phyloP scores from a whole-genome alignment of 768 basidiomycete genomes.

The Lepiota brunneoincarnata region DNA sequence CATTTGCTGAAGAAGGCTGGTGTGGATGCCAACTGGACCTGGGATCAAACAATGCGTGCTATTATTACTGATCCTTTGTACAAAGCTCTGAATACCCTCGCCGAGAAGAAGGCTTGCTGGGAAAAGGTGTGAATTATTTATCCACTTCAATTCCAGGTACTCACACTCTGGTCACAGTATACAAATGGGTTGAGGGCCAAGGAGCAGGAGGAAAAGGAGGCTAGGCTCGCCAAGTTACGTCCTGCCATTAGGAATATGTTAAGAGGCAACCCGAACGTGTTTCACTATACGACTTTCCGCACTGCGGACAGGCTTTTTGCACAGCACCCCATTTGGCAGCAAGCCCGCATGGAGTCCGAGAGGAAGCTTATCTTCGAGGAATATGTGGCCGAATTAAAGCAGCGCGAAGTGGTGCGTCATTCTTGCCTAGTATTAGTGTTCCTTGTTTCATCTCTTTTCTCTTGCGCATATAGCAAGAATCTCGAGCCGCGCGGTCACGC shows the following conservation, averaged over 20 bases:
- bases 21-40: conserved; percentile 90
- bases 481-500: conserved; percentile 69
- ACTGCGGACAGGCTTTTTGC: conserved; percentile 87
- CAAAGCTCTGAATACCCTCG: conserved; percentile 88
- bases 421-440: neutral
- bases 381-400: conserved; percentile 81
- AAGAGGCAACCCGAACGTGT: conserved; percentile 82
- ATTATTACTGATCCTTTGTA: conserved; percentile 98
- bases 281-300: conserved; percentile 87
- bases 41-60: conserved; percentile 98
- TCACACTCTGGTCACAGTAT: conserved; percentile 48
- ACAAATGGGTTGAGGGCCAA: conserved; percentile 72
- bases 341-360: conserved; percentile 82
- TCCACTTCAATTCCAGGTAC: neutral
- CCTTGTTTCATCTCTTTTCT: conserved; percentile 3
- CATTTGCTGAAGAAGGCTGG: conserved; percentile 87
- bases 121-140: conserved; percentile 67
- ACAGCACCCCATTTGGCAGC: conserved; percentile 89
- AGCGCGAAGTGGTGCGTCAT: conserved; percentile 79
- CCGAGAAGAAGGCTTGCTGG: conserved; percentile 93
- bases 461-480: conserved; percentile 59
- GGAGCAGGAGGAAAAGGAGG: conserved; percentile 84
- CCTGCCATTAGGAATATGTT: conserved; percentile 87
- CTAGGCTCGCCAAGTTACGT: conserved; percentile 79
- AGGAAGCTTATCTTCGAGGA: conserved; percentile 88